Conservation (phyloP, 768 basidiomycete genomes). For the Termitomyces sp. region DNA sequence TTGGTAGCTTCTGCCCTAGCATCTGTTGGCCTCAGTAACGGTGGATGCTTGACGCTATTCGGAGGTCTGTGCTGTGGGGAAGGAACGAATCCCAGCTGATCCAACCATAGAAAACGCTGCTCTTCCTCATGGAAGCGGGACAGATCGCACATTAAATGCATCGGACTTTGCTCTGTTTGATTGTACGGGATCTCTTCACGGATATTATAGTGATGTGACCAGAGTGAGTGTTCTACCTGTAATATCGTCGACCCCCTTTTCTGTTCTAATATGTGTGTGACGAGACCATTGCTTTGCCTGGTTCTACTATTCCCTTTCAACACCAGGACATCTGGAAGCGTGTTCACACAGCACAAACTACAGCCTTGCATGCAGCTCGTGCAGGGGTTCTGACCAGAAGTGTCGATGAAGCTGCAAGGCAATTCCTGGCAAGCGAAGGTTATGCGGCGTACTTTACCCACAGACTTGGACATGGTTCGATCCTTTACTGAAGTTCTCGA, state of each 20-base stretch:
- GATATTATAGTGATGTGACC: conserved; percentile 78
- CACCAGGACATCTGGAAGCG: conserved; percentile 62
- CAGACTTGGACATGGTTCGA: conserved; percentile 73
- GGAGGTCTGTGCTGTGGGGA: conserved; percentile 48
- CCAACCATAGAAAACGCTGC: conserved; percentile 71
- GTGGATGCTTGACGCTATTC: conserved; percentile 69
- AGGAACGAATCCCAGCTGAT: background rate
- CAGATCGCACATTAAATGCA: conserved; percentile 54
- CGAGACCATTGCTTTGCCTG: conserved; percentile 65
- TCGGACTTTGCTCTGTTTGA: conserved; percentile 77
- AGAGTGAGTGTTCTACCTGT: conserved; percentile 42
- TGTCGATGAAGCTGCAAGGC: conserved; percentile 65
- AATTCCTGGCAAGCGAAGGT: conserved; percentile 39
- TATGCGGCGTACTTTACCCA: conserved; percentile 73
- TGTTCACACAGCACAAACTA: conserved; percentile 62
- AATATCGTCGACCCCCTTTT: background rate
- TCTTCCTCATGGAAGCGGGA: conserved; percentile 79
- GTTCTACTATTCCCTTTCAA: conserved; percentile 49
- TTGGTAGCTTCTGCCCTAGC: conserved; percentile 58
- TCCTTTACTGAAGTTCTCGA: conserved; percentile 2
- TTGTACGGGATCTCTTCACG: conserved; percentile 66
- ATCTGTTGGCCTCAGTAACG: conserved; percentile 56
- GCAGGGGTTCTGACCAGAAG: conserved; percentile 48
- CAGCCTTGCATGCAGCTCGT: conserved; percentile 47
- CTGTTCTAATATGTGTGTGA: background rate